Evolutionary conservation across 2,329 filamentous ascomycete genomes (phyloP).

Genomic region (Cercospora janseana): DNA sequence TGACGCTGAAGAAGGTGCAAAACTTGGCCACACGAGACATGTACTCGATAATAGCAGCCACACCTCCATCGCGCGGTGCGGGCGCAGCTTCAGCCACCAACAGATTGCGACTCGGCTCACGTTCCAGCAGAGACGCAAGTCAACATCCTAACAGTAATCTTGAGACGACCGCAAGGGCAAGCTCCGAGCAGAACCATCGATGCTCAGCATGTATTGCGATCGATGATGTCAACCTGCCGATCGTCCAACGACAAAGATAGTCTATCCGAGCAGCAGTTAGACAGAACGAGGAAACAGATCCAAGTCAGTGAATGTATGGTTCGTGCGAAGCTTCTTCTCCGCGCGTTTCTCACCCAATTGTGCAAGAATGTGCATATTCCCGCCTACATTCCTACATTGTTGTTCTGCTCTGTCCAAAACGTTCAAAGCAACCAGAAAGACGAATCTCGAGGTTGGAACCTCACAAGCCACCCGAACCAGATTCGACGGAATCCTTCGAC

Average conservation of each 20-base stretch:
- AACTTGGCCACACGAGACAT: neutral
- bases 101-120: neutral
- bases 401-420: neutral
- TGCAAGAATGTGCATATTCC: too few species aligned
- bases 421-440: neutral
- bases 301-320: too few species aligned
- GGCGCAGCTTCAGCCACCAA: neutral
- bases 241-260: neutral
- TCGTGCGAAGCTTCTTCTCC: too few species aligned
- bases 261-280: too few species aligned
- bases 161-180: slow-evolving; percentile 1
- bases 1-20: neutral
- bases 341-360: too few species aligned
- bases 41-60: too few species aligned
- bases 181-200: slow-evolving; percentile 4
- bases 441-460: neutral
- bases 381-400: neutral
- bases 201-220: slow-evolving; percentile 1
- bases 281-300: too few species aligned
- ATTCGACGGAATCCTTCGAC: too few species aligned
- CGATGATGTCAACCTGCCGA: slow-evolving; percentile 1
- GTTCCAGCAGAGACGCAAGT: neutral
- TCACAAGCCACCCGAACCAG: slow-evolving; percentile 4
- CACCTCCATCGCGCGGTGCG: too few species aligned
- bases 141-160: neutral